Base-by-base conservation (phyloP, 495 filamentous ascomycete species). In the Podospora fimiseda region DNA sequence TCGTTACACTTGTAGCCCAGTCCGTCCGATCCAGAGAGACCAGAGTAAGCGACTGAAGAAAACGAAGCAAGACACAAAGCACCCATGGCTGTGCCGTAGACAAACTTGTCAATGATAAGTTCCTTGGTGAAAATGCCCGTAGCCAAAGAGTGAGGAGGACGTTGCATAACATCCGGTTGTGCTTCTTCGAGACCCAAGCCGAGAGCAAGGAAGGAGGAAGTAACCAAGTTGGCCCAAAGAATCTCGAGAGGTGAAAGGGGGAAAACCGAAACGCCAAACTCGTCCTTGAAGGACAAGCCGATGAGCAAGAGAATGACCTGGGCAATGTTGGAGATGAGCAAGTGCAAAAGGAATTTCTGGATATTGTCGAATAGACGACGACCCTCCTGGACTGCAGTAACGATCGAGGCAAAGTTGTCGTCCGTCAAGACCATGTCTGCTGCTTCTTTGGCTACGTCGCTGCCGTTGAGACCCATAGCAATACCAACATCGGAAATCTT, bases 381-480 rank as follows among this genome's bases (percentile, higher is more conserved):
- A 1, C 86, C 86, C 61, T 89, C 85, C 46, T 85, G 79, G 37
- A 89, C 80, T 9, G 85, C 85, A 23, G 80, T 84, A 6, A 89
- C 82, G 55, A 90, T 90, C 13, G 79, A 84, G 3, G 86, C 84
- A 61, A 92, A 92, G 63, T 94, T 91, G 63, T 93, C 89, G 63
- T 93, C 88, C 1, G 89, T 90, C 16, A 94, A 70, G 11, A 94
- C 87, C 69, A 94, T 90, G 60, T 92, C 89, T 0, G 89, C 85
- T 3, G 89, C 89, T 42, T 87, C 87, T 62, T 91, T 93, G 15
- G 90, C 90, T 3, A 94, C 90, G 55, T 94, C 90, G 21, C 86
- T 90, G 4, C 90, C 90, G 53, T 85, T 81, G 50, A 86, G 77
- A 9, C 87, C 88, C 87, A 91, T 91, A 21, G 87, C 88, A 50